Evolutionary conservation across 2,329 filamentous ascomycete species (phyloP).

Genomic region (Seiridium unicorne): DNA sequence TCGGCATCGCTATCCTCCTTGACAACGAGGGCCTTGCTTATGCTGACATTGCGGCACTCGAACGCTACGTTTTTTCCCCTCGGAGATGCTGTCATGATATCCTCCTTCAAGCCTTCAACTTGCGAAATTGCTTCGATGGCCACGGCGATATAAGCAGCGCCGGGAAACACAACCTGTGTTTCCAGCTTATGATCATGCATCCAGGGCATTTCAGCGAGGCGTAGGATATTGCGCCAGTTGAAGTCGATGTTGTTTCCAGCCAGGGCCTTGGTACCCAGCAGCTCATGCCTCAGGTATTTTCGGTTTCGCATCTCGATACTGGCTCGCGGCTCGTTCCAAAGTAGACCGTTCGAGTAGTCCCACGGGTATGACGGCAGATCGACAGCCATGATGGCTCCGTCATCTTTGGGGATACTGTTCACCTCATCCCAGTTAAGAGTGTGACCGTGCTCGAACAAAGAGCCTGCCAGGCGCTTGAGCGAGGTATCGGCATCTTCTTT

Average conservation of each 20-base stretch:
- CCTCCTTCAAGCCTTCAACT: not conserved
- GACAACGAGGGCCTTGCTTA: not conserved
- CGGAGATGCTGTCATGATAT: not conserved
- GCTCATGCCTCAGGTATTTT: slow-evolving; percentile 32
- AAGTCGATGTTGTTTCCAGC: slow-evolving; percentile 28
- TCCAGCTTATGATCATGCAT: slow-evolving; percentile 48
- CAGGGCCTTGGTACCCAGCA: slow-evolving; percentile 32
- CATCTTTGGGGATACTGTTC: not conserved
- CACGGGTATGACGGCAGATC: slow-evolving; percentile 44
- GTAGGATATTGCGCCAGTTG: slow-evolving; percentile 33
- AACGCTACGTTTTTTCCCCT: not conserved
- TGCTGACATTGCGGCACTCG: not conserved
- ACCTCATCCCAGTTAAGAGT: not conserved
- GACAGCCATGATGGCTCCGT: not conserved
- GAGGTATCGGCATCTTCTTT: not conserved
- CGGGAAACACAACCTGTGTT: slow-evolving; percentile 46
- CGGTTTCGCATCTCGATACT: slow-evolving; percentile 32
- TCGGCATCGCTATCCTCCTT: not conserved
- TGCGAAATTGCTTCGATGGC: slow-evolving; percentile 32
- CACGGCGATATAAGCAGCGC: slow-evolving; percentile 35
- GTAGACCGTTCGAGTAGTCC: slow-evolving; percentile 36
- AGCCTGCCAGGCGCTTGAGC: not conserved
- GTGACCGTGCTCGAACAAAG: not conserved
- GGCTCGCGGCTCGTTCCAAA: slow-evolving; percentile 36
- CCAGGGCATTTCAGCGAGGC: slow-evolving; percentile 38